Conservation (phyloP, 2,329 filamentous ascomycete genomes). For the Fusarium sarcochroum region DNA sequence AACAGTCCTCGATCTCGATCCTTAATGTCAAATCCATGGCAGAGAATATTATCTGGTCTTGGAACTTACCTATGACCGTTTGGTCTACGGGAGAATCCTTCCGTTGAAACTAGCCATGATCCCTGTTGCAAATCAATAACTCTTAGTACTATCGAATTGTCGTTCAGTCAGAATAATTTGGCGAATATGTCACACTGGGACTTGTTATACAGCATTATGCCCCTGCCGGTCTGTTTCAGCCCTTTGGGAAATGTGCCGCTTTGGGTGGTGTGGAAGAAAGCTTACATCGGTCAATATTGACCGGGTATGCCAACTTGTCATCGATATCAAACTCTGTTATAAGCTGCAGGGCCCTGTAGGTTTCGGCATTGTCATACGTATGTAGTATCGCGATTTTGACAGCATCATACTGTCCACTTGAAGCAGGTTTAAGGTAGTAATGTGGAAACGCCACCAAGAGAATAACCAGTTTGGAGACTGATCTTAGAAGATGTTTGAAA, state of each 20-base stretch:
- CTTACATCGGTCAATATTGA: constrained; percentile 30
- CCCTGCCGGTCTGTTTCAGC: constrained; percentile 32
- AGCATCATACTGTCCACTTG: constrained; percentile 5
- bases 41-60: constrained; percentile 10
- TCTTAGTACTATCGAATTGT: constrained; percentile 24
- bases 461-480: constrained; percentile 21
- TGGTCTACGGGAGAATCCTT: constrained; percentile 19
- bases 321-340: constrained; percentile 41
- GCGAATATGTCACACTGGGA: constrained; percentile 32
- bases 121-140: constrained; percentile 29
- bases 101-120: constrained; percentile 14
- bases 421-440: constrained; percentile 27
- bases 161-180: constrained; percentile 23
- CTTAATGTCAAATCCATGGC: constrained; percentile 10
- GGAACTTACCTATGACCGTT: constrained; percentile 20
- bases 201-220: constrained; percentile 35
- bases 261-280: constrained; percentile 40
- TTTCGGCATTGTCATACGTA: constrained; percentile 11
- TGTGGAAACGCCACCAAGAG: constrained; percentile 22
- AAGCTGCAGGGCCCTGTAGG: constrained; percentile 22
- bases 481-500: constrained; percentile 9
- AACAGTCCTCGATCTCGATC: constrained; percentile 42
- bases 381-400: constrained; percentile 11
- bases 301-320: constrained; percentile 36
- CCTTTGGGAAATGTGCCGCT: constrained; percentile 35